Evolutionary conservation across 352 stramenopile species (phyloP), one percentile per base, ranked within the genome.

Genomic region (Globisporangium megalacanthum): DNA sequence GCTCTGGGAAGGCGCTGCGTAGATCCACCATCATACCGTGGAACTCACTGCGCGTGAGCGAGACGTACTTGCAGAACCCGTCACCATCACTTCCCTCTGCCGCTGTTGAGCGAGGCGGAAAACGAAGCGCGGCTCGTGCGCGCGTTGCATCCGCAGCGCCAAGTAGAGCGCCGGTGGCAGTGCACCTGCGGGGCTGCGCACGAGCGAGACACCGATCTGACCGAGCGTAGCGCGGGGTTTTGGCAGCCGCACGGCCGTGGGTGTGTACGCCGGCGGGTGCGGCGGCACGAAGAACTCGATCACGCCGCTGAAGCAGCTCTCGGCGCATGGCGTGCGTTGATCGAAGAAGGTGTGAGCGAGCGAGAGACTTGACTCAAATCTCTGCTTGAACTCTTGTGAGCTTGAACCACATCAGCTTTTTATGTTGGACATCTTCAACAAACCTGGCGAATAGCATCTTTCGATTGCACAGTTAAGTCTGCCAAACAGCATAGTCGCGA

Each of bases 231-330:
- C 33, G 50, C 11, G 44, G 36, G 54, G 46, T 19, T 20, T 11
- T 3, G 61, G 61, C 29, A 68, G 20, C 6, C 36, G 51, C 37
- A 68, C 52, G 7, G 62, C 62, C 62, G 61, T 62, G 14, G 62
- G 62, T 15, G 62, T 68, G 56, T 64, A 64, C 41, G 41, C 58
- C 6, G 62, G 62, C 25, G 57, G 62, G 15, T 48, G 49, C 20
- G 62, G 57, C 51, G 62, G 62, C 52, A 65, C 57, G 53, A 57
- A 68, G 57, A 65, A 56, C 53, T 68, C 62, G 57, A 68, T 65
- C 22, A 62, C 52, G 29, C 52, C 57, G 42, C 60, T 62, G 54
- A 66, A 66, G 54, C 60, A 66, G 54, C 60, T 62, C 41, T 61
- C 60, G 17, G 53, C 55, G 49, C 60, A 54, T 41, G 35, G 35